A percentile compares a stretch with the other conserved stretches of the same genome.
Evolutionary conservation across 164 flowering plant genomes (phyloP).

Genomic region (Platanus orientalis): DNA sequence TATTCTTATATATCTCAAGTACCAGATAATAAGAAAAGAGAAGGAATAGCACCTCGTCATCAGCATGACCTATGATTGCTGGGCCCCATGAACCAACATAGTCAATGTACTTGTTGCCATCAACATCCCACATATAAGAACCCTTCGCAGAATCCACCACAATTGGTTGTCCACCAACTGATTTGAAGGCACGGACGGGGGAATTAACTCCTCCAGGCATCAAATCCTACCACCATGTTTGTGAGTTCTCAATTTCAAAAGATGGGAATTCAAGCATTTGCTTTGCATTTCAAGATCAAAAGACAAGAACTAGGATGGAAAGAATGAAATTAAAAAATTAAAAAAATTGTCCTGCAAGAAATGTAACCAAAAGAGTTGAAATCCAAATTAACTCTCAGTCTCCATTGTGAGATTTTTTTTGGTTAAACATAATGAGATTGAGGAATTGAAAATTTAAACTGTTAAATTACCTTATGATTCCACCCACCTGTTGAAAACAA

Average conservation of each 20-base stretch:
- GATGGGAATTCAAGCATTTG: neutral
- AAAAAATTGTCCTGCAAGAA: neutral
- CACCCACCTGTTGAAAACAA: too few species aligned
- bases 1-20: too few species aligned
- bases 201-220: constrained; percentile 99
- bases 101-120: constrained; percentile 93
- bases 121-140: constrained; percentile 85
- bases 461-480: too few species aligned
- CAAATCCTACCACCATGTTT: constrained; percentile 53
- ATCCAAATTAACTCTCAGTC: neutral
- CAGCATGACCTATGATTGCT: constrained; percentile 98
- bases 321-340: neutral
- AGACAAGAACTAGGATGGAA: neutral
- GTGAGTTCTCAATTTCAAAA: constrained; percentile 7
- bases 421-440: too few species aligned
- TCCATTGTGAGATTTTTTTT: too few species aligned
- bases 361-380: neutral
- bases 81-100: constrained; percentile 99
- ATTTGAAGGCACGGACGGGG: constrained; percentile 95
- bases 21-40: neutral
- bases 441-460: too few species aligned
- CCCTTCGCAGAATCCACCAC: constrained; percentile 91
- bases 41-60: constrained; percentile 67
- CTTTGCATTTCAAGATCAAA: neutral
- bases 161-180: constrained; percentile 97